Evolutionary conservation across 2,329 filamentous ascomycete genomes (phyloP).

Genomic region (Mariannaea elegans): DNA sequence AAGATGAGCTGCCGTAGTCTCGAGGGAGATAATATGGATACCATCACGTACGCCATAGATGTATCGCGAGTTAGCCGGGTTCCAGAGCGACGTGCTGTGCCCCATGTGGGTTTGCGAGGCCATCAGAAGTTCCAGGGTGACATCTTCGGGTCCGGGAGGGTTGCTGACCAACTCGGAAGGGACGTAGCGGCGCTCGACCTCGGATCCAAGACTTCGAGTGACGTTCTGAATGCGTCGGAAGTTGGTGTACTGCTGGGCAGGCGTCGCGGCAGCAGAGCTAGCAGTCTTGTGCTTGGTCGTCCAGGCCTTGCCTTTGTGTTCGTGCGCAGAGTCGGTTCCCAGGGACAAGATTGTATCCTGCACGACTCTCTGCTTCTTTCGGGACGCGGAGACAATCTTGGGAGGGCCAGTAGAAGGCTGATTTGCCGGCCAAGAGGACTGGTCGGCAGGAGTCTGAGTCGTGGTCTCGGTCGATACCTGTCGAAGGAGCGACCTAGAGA

Average conservation of each 20-base stretch:
- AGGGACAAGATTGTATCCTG: conserved; percentile 47
- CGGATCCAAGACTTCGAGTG: conserved; percentile 59
- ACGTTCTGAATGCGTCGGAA: conserved; percentile 51
- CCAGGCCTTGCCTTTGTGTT: conserved; percentile 47
- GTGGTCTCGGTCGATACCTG: conserved; percentile 45
- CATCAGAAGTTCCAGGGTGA: conserved; percentile 91
- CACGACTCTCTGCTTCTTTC: conserved; percentile 47
- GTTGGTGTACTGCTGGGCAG: conserved; percentile 50
- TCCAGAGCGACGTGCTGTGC: conserved; percentile 91
- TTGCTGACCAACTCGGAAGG: conserved; percentile 73
- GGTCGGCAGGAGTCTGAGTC: conserved; percentile 28
- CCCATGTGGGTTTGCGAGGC: conserved; percentile 89
- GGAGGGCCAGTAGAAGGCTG: conserved; percentile 31
- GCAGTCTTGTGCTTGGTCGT: conserved; percentile 43
- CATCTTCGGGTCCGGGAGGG: conserved; percentile 79
- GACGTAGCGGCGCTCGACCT: conserved; percentile 65
- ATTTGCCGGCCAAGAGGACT: conserved; percentile 34
- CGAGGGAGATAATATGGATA: conserved; percentile 92
- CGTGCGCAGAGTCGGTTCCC: conserved; percentile 45
- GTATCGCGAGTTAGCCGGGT: conserved; percentile 91
- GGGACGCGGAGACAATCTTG: conserved; percentile 36
- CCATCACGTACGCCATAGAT: conserved; percentile 91
- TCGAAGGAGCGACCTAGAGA: conserved; percentile 47
- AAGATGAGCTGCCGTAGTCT: conserved; percentile 87
- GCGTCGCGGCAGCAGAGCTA: conserved; percentile 47